Evolutionary conservation across 2,329 filamentous ascomycete species (phyloP), one percentile per base, ranked within the genome.

Genomic region (Rutstroemia sp.): DNA sequence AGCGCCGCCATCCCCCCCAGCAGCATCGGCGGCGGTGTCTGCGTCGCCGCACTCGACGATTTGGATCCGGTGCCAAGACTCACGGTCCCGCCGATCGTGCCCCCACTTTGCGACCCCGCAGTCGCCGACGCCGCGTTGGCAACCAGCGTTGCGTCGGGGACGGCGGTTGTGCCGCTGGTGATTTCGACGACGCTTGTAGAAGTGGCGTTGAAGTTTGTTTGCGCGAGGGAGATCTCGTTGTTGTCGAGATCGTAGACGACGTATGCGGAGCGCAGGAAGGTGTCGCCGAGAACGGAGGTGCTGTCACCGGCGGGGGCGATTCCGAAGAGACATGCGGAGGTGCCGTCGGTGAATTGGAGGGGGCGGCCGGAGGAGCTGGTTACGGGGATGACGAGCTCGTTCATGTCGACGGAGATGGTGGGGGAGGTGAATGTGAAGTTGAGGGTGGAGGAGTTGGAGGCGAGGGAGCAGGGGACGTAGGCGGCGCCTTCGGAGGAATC

Each of bases 201-300:
- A 0, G 78, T 78, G 4, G 77, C 73, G 66, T 87, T 81, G 69
- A 83, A 84, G 51, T 76, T 79, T 17, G 85, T 85, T 68, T 86
- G 82, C 1, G 86, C 87, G 34, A 90, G 71, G 1, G 83, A 85
- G 61, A 90, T 83, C 70, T 87, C 76, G 67, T 89, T 83, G 69
- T 87, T 88, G 27, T 76, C 80, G 21, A 89, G 74, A 67, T 90
- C 86, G 67, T 88, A 90, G 10, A 91, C 87, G 14, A 89, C 79
- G 63, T 91, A 91, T 0, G 87, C 87, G 38, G 83, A 86, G 48
- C 87, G 77, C 54, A 91, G 73, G 69, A 91, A 91, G 0, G 87
- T 88, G 67, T 90, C 87, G 16, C 87, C 87, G 27, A 91, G 73
- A 2, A 89, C 80, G 45, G 78, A 77, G n/a, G 78, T 78, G 30